These are phyloP conservation scores for Ogataea hybrid DNA, from an alignment of 1,139 yeast species.

Conservation along the genomic window DNA sequence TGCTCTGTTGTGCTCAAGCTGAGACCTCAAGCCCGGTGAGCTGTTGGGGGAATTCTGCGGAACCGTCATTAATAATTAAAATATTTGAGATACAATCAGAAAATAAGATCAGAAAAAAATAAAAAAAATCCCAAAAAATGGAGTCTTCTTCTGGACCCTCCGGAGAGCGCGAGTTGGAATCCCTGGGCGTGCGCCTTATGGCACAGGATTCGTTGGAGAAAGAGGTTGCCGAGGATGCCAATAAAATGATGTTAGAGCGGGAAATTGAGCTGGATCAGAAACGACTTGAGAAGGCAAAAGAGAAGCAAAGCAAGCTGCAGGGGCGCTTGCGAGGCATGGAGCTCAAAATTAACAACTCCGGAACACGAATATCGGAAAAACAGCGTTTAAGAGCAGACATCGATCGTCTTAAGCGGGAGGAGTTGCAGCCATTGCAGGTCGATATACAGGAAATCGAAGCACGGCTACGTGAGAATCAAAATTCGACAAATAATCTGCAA, in stretches of 20 bases:
- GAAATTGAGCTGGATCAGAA: conserved; percentile 74
- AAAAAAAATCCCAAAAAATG: not conserved
- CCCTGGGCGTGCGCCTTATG: conserved; percentile 51
- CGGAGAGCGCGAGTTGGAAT: conserved; percentile 26
- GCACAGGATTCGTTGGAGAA: conserved; percentile 77
- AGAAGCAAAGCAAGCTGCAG: conserved; percentile 43
- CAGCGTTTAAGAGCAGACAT: conserved; percentile 57
- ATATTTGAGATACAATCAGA: not conserved
- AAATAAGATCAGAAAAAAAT: not conserved
- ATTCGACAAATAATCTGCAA: conserved; percentile 1
- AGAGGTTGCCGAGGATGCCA: conserved; percentile 69
- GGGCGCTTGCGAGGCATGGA: conserved; percentile 47
- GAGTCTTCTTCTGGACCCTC: conserved; percentile 6
- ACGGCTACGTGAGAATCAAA: conserved; percentile 39
- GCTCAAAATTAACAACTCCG: conserved; percentile 48
- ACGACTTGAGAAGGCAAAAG: conserved; percentile 64
- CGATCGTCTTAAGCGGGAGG: conserved; percentile 46
- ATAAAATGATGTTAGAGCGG: conserved; percentile 53
- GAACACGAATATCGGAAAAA: conserved; percentile 66
- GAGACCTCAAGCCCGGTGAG: conserved; percentile 2
- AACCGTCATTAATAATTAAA: conserved; percentile 7
- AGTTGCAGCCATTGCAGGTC: conserved; percentile 48
- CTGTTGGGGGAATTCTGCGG: not conserved
- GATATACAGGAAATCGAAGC: conserved; percentile 68
- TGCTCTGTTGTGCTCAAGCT: conserved; percentile 37